Conservation (phyloP, 805 yeast species). For the Starmerella tilneyi region DNA sequence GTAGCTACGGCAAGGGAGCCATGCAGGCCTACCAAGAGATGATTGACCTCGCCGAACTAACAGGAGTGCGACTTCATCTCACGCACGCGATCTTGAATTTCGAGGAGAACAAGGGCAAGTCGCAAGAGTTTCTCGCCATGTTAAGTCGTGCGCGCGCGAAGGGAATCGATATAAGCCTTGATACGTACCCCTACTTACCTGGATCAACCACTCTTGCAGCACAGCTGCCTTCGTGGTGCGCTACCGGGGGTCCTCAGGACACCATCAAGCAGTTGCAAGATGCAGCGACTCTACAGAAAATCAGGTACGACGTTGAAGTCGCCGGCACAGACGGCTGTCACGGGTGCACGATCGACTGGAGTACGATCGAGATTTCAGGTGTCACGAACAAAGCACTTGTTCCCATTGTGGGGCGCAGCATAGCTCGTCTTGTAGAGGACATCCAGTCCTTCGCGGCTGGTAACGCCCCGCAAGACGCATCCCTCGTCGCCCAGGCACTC, state of each 20-base stretch:
- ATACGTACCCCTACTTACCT: slow-evolving; percentile 18
- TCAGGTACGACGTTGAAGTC: slow-evolving; percentile 17
- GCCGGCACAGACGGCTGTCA: slow-evolving; percentile 21
- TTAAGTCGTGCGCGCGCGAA: slow-evolving; percentile 6
- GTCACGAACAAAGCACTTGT: slow-evolving; percentile 8
- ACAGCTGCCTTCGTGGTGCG: slow-evolving; percentile 19
- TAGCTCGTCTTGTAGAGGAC: slow-evolving; percentile 4
- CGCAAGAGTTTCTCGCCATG: slow-evolving; percentile 15
- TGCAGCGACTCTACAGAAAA: slow-evolving; percentile 5
- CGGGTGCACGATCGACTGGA: slow-evolving; percentile 21
- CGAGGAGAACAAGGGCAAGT: slow-evolving; percentile 16
- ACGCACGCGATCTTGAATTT: slow-evolving; percentile 19
- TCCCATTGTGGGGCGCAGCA: slow-evolving; percentile 13
- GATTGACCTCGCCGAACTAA: slow-evolving; percentile 15
- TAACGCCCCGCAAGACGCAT: not conserved
- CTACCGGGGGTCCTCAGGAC: slow-evolving; percentile 14
- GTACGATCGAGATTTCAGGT: slow-evolving; percentile 19
- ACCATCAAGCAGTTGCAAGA: slow-evolving; percentile 1
- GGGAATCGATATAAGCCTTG: slow-evolving; percentile 14
- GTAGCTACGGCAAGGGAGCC: slow-evolving; percentile 21
- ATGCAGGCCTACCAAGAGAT: slow-evolving; percentile 18
- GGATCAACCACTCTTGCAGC: slow-evolving; percentile 21
- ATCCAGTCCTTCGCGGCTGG: not conserved
- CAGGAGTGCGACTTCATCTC: slow-evolving; percentile 16
- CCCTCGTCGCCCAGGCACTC: not conserved